Base-by-base conservation (phyloP, 2,329 filamentous ascomycete genomes). In the Anthostomella pinea region DNA sequence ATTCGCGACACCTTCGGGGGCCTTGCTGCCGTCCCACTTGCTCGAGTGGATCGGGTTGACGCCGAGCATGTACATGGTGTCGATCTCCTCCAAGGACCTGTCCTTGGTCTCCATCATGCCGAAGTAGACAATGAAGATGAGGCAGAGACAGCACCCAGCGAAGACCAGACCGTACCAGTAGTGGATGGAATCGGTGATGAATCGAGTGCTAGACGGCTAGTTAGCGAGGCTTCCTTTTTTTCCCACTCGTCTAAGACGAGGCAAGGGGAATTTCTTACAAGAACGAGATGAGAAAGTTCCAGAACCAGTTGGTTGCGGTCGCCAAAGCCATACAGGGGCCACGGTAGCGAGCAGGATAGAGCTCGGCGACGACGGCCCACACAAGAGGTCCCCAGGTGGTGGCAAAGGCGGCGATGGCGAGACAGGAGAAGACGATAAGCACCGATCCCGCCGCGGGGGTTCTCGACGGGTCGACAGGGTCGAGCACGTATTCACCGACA, bases 91-190 rank as follows among this genome's bases (percentile, higher is more conserved):
- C 13, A 89, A 72, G 2, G 76, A 79, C 20, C 83, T 75, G 52
- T 82, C 82, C 62, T 84, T 81, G 43, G 75, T 81, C 65, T 88
- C 84, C 53, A 82, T 81, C 45, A 88, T 72, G 63, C 86, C 86
- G 69, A 87, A 84, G 69, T 81, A 88, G 40, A 87, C 82, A 32
- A 87, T 70, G 13, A 77, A 51, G 4, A 80, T 71, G 14, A 80
- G 78, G 8, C 72, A 70, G 39, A 77, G 74, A 54, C 80, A 81
- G 59, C 81, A 85, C 4, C 73, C 79, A 0, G 81, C 83, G 56
- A 87, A 87, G 24, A 87, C 76, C 40, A 86, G 78, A 20, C 83
- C 83, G 56, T 85, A 85, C 4, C 72, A 70, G 64, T 83, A 87
- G 57, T 81, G 73, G 49, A 87, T 87, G 13, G 73, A 67, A 19